These are phyloP conservation scores for Penicillium sp. DNA, from an alignment of 2,329 filamentous ascomycete genomes.

Conservation along the genomic window DNA sequence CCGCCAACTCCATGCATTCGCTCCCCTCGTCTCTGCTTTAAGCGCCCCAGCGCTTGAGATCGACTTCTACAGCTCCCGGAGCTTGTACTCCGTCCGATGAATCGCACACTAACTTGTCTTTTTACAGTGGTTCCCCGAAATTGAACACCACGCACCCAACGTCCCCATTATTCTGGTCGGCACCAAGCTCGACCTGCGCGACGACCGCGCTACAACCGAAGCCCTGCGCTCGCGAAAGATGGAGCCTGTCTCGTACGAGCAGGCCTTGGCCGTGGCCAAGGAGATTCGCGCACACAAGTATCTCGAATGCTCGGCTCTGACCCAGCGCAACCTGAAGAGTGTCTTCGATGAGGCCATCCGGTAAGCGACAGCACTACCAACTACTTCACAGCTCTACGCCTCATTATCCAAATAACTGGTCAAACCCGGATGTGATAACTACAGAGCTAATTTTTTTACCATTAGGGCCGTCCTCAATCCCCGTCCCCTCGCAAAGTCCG, in stretches of 20 bases:
- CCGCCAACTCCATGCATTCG: too few species aligned
- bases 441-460: constrained; percentile 1
- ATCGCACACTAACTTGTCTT: not conserved
- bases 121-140: constrained; percentile 89
- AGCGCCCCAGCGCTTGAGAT: not conserved
- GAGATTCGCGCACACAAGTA: constrained; percentile 97
- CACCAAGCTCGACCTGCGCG: constrained; percentile 93
- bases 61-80: not conserved
- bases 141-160: constrained; percentile 92
- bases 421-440: not conserved
- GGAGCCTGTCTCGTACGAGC: constrained; percentile 95
- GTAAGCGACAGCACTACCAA: constrained; percentile 55
- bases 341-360: constrained; percentile 98
- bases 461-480: constrained; percentile 52
- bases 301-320: constrained; percentile 94
- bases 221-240: constrained; percentile 87
- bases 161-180: constrained; percentile 97
- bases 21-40: too few species aligned
- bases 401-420: not conserved
- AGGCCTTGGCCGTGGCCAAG: constrained; percentile 84
- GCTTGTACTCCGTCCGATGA: not conserved
- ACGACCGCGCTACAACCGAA: constrained; percentile 80
- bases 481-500: constrained; percentile 48
- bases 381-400: not conserved
- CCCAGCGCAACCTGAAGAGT: constrained; percentile 95